Percentiles rank a stretch among this genome's conserved stretches.
Evolutionary conservation across 2,329 filamentous ascomycete species (phyloP).

Genomic region (Arthrobotrys sphaeroides): DNA sequence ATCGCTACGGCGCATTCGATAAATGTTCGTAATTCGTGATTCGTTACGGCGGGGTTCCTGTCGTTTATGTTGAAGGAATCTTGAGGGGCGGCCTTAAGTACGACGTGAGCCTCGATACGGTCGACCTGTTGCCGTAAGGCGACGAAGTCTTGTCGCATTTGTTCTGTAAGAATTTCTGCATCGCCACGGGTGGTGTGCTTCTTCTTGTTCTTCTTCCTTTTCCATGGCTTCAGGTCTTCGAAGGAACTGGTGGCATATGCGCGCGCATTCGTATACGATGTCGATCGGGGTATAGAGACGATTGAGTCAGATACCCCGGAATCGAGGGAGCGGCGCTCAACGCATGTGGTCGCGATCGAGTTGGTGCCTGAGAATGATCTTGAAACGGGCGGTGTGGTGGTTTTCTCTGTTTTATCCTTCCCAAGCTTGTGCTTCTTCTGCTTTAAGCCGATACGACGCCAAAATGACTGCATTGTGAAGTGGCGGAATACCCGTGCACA

Average conservation of each 20-base stretch:
- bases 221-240: slow-evolving; percentile 1
- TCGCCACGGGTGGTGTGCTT: background rate
- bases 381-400: background rate
- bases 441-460: background rate
- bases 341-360: background rate
- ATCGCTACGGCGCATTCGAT: background rate
- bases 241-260: background rate
- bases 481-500: background rate
- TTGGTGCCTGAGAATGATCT: background rate
- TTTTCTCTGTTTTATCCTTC: background rate
- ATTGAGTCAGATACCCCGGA: background rate
- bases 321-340: background rate
- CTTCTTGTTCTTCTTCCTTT: background rate
- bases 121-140: background rate
- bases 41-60: background rate
- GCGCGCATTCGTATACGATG: too few species aligned
- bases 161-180: background rate
- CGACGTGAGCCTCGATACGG: background rate
- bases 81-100: background rate
- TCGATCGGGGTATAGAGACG: background rate
- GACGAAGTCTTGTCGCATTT: background rate
- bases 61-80: background rate
- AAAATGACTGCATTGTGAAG: background rate
- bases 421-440: background rate
- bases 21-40: background rate